Evolutionary conservation across 306 rosid genomes (phyloP).

Genomic region (Lathyrus tuberosus): DNA sequence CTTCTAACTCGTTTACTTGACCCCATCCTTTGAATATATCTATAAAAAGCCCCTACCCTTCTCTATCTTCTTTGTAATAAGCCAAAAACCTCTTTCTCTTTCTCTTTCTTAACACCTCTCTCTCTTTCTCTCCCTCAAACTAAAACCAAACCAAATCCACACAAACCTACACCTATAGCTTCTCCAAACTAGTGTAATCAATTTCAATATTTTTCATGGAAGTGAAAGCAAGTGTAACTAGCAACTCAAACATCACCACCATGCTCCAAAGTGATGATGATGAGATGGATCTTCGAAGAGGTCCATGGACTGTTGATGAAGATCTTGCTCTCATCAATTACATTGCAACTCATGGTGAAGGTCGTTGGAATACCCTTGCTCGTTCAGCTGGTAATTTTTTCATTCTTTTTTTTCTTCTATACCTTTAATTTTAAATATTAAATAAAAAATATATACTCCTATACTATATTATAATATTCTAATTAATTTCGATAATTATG

Average conservation of each 20-base stretch:
- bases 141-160: constrained; percentile 17
- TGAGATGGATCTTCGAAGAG: constrained; percentile 69
- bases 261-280: constrained; percentile 50
- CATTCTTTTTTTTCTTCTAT: background rate
- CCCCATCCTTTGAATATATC: constrained; percentile 48
- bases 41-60: constrained; percentile 63
- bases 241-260: constrained; percentile 24
- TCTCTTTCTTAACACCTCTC: constrained; percentile 34
- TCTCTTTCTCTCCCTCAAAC: constrained; percentile 35
- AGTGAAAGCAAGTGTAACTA: constrained; percentile 45
- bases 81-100: constrained; percentile 45
- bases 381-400: constrained; percentile 57
- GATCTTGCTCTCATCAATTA: constrained; percentile 82
- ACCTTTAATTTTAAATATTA: background rate
- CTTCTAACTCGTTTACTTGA: constrained; percentile 30
- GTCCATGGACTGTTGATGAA: constrained; percentile 92
- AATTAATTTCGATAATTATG: constrained; percentile 31
- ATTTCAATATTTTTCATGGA: constrained; percentile 47
- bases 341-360: constrained; percentile 91
- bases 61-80: constrained; percentile 54
- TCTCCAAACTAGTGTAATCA: constrained; percentile 8
- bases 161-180: background rate
- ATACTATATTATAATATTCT: background rate
- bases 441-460: constrained; percentile 4
- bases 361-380: constrained; percentile 93